These are phyloP conservation scores for Solanum appendiculatum DNA, from an alignment of 257 asterid genomes.

Conservation along the genomic window DNA sequence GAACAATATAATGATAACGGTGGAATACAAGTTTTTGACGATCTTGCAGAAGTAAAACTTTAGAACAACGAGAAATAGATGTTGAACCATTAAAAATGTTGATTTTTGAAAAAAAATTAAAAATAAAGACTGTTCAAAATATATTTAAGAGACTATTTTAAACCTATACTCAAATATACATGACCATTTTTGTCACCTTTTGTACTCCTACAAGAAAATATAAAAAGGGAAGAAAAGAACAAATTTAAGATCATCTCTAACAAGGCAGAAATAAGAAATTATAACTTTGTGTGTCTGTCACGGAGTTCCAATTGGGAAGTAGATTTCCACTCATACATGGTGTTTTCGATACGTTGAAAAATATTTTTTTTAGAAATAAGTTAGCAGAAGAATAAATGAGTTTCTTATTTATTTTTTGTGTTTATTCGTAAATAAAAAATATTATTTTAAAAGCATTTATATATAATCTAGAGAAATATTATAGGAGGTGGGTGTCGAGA, in stretches of 20 bases:
- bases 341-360: not conserved
- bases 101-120: not conserved
- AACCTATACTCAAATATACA: not conserved
- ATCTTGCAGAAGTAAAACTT: not conserved
- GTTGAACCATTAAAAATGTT: not conserved
- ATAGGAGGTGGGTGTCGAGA: not conserved
- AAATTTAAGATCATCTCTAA: not conserved
- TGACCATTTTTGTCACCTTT: not conserved
- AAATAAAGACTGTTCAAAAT: not conserved
- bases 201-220: not conserved
- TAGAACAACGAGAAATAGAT: not conserved
- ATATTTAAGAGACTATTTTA: not conserved
- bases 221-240: not conserved
- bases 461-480: not conserved
- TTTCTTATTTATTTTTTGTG: not conserved
- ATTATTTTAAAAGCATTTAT: not conserved
- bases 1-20: not conserved
- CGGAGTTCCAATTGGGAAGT: not conserved
- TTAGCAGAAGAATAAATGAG: not conserved
- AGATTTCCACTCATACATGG: not conserved
- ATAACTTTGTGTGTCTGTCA: not conserved
- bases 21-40: not conserved
- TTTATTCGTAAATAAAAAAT: not conserved
- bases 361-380: not conserved
- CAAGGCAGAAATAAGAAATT: not conserved